These are phyloP conservation scores for Cryptococcus sp. DNA, from an alignment of 1,284 basidiomycete genomes.

Conservation along the genomic window DNA sequence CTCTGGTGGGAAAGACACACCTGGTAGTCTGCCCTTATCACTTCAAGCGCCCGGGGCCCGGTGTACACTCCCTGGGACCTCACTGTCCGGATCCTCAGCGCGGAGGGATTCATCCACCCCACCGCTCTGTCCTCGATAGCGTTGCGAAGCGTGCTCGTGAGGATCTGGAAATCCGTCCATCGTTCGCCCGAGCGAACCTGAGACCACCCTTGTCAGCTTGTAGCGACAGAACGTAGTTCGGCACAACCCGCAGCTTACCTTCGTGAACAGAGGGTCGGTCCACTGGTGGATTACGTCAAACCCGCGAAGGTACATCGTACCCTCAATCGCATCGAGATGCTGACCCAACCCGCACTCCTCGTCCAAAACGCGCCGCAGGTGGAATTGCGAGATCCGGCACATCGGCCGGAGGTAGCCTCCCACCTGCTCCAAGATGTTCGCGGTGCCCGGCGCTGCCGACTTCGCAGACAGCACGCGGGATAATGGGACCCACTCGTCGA, in stretches of 20 bases:
- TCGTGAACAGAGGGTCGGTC: slow-evolving; percentile 64
- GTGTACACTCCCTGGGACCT: slow-evolving; percentile 51
- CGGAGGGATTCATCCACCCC: slow-evolving; percentile 64
- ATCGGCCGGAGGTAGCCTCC: slow-evolving; percentile 62
- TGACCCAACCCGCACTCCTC: slow-evolving; percentile 67
- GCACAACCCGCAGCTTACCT: slow-evolving; percentile 52
- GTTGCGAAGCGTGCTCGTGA: slow-evolving; percentile 72
- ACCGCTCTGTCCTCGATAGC: slow-evolving; percentile 56
- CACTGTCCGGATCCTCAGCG: slow-evolving; percentile 66
- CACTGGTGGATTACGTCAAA: slow-evolving; percentile 66
- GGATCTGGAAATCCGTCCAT: slow-evolving; percentile 79
- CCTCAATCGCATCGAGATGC: slow-evolving; percentile 70
- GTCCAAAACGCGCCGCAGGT: slow-evolving; percentile 60
- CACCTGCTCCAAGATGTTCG: slow-evolving; percentile 44
- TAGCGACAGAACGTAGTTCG: background rate
- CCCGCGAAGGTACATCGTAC: slow-evolving; percentile 69
- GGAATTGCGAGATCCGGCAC: slow-evolving; percentile 58
- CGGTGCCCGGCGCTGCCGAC: too few relatives aligned
- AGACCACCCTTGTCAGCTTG: background rate
- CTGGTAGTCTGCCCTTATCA: slow-evolving; percentile 18
- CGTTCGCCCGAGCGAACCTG: slow-evolving; percentile 67
- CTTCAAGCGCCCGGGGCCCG: slow-evolving; percentile 5
- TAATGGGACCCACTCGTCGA: slow-evolving; percentile 33
- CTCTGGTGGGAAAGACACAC: slow-evolving; percentile 3
- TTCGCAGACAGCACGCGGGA: background rate